A percentile compares a stretch with the other conserved stretches of the same genome.
phyloP scores from a whole-genome alignment of 108 stramenopile genomes.

The Pseudonitzschia delicatissima region DNA sequence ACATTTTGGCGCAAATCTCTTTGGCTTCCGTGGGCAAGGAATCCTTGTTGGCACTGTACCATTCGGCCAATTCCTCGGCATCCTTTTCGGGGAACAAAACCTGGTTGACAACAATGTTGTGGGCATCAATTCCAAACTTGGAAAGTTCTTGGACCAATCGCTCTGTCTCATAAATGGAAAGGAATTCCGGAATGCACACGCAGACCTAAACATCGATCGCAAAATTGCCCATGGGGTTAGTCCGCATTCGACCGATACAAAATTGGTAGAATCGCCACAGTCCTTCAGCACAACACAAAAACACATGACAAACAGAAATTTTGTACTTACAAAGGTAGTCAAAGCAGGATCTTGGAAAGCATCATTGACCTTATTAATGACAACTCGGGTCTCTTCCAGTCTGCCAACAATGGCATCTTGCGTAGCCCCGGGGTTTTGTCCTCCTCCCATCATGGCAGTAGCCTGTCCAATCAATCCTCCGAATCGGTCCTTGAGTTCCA shows the following conservation, averaged over 20 bases:
- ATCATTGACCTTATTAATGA: slow-evolving; percentile 94
- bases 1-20: slow-evolving; percentile 94
- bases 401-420: slow-evolving; percentile 85
- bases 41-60: slow-evolving; percentile 85
- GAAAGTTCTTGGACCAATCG: slow-evolving; percentile 99
- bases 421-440: slow-evolving; percentile 65
- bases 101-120: slow-evolving; percentile 99
- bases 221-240: neutral
- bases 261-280: neutral
- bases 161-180: slow-evolving; percentile 99
- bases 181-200: slow-evolving; percentile 99
- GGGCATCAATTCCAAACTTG: slow-evolving; percentile 97
- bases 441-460: slow-evolving; percentile 82
- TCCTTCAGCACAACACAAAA: neutral
- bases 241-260: too few species aligned
- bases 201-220: slow-evolving; percentile 41
- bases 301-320: slow-evolving; percentile 1
- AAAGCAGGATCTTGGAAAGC: slow-evolving; percentile 95
- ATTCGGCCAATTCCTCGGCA: slow-evolving; percentile 91
- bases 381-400: slow-evolving; percentile 88
- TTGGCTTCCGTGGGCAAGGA: slow-evolving; percentile 83
- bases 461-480: slow-evolving; percentile 95
- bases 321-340: slow-evolving; percentile 90
- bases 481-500: slow-evolving; percentile 96
- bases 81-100: slow-evolving; percentile 99